Evolutionary conservation across 1,284 basidiomycete species (phyloP), one percentile per base, ranked within the genome.

Genomic region (Ustilago xerochloae): DNA sequence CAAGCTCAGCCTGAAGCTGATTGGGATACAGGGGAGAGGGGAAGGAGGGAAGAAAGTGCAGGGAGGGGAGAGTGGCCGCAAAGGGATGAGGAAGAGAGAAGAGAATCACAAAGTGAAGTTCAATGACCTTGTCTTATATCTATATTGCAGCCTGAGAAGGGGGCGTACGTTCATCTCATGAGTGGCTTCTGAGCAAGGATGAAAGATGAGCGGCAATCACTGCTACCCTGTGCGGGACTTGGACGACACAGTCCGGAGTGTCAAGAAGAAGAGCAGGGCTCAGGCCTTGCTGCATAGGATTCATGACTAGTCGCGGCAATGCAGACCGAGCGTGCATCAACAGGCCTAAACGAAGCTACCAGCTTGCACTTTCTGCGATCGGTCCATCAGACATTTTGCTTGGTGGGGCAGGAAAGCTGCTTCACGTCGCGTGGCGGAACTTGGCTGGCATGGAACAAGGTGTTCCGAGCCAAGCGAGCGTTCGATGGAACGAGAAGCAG

Each of bases 381-480:
- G 41, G n/a, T 12, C 41, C 15, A 43, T 43, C 41, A 43, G 49
- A 35, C 28, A 33, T n/a, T 15, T 20, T 16, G 24, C 33, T 26
- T 26, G 22, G 26, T 36, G 36, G 35, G 26, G 36, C 18, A 12
- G 24, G n/a, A 30, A 15, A 22, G 12, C 24, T 4, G 29, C 18
- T 39, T 43, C 29, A 54, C 18, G 53, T 52, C 58, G 46, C 35
- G 50, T 52, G 50, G 56, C 61, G 48, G 30, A 46, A 36, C 54
- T 36, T 32, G 47, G 45, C 30, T 41, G 32, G 45, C 35, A 67
- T 41, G 64, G 64, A 67, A 58, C 20, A 20, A 18, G 54, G 54
- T 62, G 49, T 58, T 67, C 64, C 64, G 64, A 67, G 7, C 28
- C 38, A 58, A 67, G 54, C 64, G 64, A 67, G 51, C 33, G 38